A percentile compares a stretch with the other conserved stretches of the same genome.
Conservation (phyloP, 140 eudicot genomes). For the Eryngium alpinum region DNA sequence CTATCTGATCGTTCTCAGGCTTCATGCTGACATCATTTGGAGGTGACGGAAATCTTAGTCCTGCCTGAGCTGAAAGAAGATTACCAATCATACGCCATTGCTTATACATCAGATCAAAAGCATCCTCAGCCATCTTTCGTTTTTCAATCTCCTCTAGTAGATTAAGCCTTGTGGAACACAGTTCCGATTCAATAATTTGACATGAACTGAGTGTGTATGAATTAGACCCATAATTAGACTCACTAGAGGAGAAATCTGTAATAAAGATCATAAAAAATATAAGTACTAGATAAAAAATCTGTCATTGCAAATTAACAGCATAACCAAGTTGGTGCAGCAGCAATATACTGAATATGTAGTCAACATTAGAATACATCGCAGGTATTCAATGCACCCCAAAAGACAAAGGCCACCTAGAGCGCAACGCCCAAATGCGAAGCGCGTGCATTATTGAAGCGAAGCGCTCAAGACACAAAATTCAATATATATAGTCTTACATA, state of each 20-base stretch:
- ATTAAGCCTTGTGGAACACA: conserved; percentile 36
- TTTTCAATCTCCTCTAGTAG: conserved; percentile 63
- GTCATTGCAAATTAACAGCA: neutral
- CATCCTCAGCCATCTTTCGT: conserved; percentile 52
- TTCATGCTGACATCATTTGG: conserved; percentile 26
- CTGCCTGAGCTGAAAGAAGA: conserved; percentile 40
- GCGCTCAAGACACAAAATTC: too few species aligned
- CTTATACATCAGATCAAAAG: conserved; percentile 33
- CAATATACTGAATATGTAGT: neutral
- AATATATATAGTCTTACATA: too few species aligned
- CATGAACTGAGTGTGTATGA: conserved; percentile 29
- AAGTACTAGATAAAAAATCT: neutral
- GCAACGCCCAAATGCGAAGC: too few species aligned
- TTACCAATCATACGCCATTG: conserved; percentile 45
- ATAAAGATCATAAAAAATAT: neutral
- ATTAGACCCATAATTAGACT: conserved; percentile 45
- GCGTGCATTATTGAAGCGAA: too few species aligned
- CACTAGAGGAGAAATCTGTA: conserved; percentile 62
- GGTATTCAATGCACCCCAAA: too few species aligned
- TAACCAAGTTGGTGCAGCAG: too few species aligned
- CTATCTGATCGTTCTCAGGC: conserved; percentile 37
- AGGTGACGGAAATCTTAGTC: conserved; percentile 35
- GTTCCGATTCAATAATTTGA: conserved; percentile 43
- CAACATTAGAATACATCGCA: too few species aligned
- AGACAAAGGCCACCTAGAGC: too few species aligned